Base-by-base conservation (phyloP, 2,329 filamentous ascomycete genomes). In the Diaporthe citri region DNA sequence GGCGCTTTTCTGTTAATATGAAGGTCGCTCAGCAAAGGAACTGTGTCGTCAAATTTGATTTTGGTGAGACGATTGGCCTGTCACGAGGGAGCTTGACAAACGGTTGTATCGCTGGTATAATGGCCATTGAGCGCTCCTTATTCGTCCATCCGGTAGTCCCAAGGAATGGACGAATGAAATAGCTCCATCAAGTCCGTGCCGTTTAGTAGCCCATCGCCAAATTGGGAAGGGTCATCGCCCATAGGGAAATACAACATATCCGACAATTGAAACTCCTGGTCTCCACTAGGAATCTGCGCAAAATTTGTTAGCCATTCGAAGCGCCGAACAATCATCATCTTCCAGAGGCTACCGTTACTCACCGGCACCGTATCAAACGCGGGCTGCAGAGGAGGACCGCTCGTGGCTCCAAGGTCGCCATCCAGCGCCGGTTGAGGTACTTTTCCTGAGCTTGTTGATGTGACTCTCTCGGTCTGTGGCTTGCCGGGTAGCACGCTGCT, bases 191-290 rank as follows among this genome's bases (percentile, higher is more conserved):
- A 34, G 10, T 64, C 60, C 60, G 43, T 66, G 41, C 60, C 60
- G 28, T 28, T 66, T n/a, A 66, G 25, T 25, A 66, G 28, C 28
- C 60, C 60, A 66, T 66, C 60, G 41, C 60, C 39, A 34, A 66
- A 48, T 10, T 66, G 60, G 28, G 60, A 66, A 66, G 60, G 60
- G 60, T 66, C 60, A 34, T 66, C 60, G 28, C 60, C 60, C 41
- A 17, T 66, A 9, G 60, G 60, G 41, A 46, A 66, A 48, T 66
- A n/a, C 25, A 66, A 48, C 60, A 66, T 66, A n/a, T 66, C 60
- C 60, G 60, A 66, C 20, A 66, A n/a, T 36, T 41, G 6, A 2
- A 66, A 34, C 12, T 66, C 60, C 60, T 64, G 60, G 60, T 48
- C 60, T 64, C 41, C 25, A 64, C 59, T 34, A 22, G 41, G 34